Percentiles rank a stretch among this genome's conserved stretches.
Evolutionary conservation across 2,329 filamentous ascomycete species (phyloP).

Genomic region (Cordyceps farinosa): DNA sequence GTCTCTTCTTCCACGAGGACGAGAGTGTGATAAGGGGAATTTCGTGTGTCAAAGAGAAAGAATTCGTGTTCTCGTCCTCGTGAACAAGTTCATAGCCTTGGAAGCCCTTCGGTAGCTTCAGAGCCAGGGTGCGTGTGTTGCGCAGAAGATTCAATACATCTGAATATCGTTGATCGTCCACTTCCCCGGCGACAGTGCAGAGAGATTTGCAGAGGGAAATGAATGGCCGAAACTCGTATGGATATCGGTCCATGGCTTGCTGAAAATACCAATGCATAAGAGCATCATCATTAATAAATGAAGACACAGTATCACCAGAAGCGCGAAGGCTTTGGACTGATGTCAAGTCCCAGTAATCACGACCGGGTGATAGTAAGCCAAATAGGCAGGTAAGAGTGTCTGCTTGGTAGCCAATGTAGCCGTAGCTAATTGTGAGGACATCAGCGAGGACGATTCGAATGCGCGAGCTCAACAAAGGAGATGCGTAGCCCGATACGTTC

Average conservation of each 20-base stretch:
- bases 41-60: conserved; percentile 63
- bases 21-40: conserved; percentile 59
- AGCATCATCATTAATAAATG: conserved; percentile 35
- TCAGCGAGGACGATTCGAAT: conserved; percentile 65
- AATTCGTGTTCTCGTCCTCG: conserved; percentile 83
- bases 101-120: conserved; percentile 69
- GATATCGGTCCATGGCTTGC: conserved; percentile 72
- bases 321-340: conserved; percentile 29
- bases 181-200: conserved; percentile 34
- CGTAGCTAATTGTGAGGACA: conserved; percentile 63
- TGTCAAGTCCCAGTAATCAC: conserved; percentile 53
- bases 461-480: conserved; percentile 56
- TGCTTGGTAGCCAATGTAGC: conserved; percentile 66
- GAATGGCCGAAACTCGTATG: conserved; percentile 80
- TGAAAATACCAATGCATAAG: conserved; percentile 60
- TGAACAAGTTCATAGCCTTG: conserved; percentile 71
- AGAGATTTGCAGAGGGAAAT: conserved; percentile 67
- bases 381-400: conserved; percentile 67
- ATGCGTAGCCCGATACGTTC: conserved; percentile 45
- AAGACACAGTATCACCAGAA: conserved; percentile 33
- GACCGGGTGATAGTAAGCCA: conserved; percentile 56
- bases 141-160: conserved; percentile 62
- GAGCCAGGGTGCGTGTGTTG: conserved; percentile 70
- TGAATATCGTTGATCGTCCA: conserved; percentile 39
- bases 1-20: conserved; percentile 42